Evolutionary conservation across 306 rosid genomes (phyloP), one percentile per base, ranked within the genome.

Genomic region (Ziziphus jujuba): DNA sequence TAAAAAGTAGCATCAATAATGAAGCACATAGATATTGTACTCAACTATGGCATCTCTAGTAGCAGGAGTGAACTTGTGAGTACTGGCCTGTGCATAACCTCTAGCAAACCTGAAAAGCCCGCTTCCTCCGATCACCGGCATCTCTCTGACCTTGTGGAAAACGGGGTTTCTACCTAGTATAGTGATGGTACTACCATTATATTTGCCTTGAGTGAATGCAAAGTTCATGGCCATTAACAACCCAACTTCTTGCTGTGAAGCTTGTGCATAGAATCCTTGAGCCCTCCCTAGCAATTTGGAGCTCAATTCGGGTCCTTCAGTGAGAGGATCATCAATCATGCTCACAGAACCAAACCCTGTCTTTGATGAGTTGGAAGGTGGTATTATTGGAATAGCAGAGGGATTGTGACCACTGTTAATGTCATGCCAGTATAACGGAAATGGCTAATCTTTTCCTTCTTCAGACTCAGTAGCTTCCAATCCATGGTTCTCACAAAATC

Each of bases 101-200:
- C 88, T 76, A 0, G 96, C 93, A 73, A 91, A 84, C 48, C 89
- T 35, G 74, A 91, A 91, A 24, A 86, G 75, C 0, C 97, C 95
- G 58, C 93, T 89, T 0, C 97, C 96, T 34, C 93, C 96, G 17
- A 89, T 78, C 63, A 87, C 88, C 12, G 95, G 96, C 97, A 91
- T 79, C 70, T 91, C 95, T 54, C 97, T 85, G 16, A 70, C 75
- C 54, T 72, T 76, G 3, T 72, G 7, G 66, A 74, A 61, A 7
- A 87, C 68, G 1, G 72, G 77, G 59, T 91, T 88, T 72, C 96
- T 78, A 5, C 97, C 97, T 23, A 88, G 61, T 15, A 88, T 61
- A 0, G 91, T 86, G 56, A 88, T 40, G 10, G 84, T 84, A 73
- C 97, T 91, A 0, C 96, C 96, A 40, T 81, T 89, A 31, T 87